Base-by-base conservation (phyloP, 345 rosid genomes). In the Citrus medica region DNA sequence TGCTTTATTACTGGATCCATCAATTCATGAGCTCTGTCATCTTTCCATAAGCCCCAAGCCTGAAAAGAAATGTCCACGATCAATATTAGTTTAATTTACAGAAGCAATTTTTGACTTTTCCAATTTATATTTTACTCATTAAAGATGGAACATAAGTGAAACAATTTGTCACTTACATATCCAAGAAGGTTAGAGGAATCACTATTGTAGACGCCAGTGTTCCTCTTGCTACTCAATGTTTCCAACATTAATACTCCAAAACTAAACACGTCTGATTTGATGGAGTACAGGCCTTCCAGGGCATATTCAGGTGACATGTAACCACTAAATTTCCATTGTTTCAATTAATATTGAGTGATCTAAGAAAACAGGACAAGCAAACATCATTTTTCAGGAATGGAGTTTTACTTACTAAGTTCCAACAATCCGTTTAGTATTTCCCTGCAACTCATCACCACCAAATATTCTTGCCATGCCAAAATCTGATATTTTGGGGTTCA, bases 391-490 rank as follows among this genome's bases (percentile, higher is more conserved):
- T 4, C n/a, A 19, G 5, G 4, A 24, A 35, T 59, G 32, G 22
- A 58, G 35, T 2, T 71, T 24, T 16, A 84, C 89, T 86, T 84
- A 89, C 90, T 80, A 80, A 37, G 90, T 87, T 27, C 88, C 90
- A n/a, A 86, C 87, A 28, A 86, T 78, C 51, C 83, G 70, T 22
- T 77, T 83, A 7, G 89, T 89, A 64, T 82, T 88, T 48, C 82
- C 91, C 78, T 63, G 75, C 25, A 69, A 82, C 53, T 84, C 84
- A 42, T 88, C 75, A 0, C 83, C 89, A 24, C 84, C 87, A 73
- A 90, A 85, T 51, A 90, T 90, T 81, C 84, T 79, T 22, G 90
- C 90, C 84, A 88, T 19, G 7, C 91, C 93, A 78, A 87, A 90
- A 69, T 90, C 89, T 0, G 89, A 83, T 40, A 88, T 90, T 79